These are phyloP conservation scores for Megacollybia marginata DNA, from an alignment of 768 basidiomycete genomes.

Conservation along the genomic window DNA sequence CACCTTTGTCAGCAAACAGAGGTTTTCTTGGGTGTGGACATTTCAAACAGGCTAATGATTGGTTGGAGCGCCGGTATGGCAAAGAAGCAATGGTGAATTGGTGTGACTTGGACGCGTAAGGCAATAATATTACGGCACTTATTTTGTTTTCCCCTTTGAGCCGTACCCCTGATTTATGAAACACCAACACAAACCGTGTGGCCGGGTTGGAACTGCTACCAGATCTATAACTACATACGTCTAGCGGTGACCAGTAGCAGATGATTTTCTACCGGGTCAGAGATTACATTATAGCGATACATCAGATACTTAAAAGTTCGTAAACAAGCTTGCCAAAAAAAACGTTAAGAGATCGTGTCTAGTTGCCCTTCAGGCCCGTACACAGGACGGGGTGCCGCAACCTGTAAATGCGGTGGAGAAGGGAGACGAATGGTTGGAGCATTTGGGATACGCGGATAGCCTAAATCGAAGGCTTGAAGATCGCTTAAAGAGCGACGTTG, in stretches of 20 bases:
- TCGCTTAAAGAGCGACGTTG: conserved; percentile 55
- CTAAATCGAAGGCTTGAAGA: conserved; percentile 33
- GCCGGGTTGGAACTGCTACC: too few relatives aligned
- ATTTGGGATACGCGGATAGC: conserved; percentile 12
- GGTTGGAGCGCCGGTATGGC: conserved; percentile 79
- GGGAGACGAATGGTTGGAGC: conserved; percentile 37
- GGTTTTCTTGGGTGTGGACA: conserved; percentile 90
- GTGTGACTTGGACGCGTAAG: conserved; percentile 31
- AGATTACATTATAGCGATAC: too few relatives aligned
- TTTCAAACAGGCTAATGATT: conserved; percentile 81
- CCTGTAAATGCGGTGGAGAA: conserved; percentile 34
- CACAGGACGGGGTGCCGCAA: conserved; percentile 24
- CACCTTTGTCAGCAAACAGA: conserved; percentile 65
- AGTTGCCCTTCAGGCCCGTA: conserved; percentile 41
- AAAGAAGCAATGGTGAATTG: conserved; percentile 64
- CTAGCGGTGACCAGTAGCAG: too few relatives aligned
- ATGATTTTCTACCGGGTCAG: too few relatives aligned
- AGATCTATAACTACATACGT: too few relatives aligned
- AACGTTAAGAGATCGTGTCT: conserved; percentile 36
- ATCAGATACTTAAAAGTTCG: too few relatives aligned
- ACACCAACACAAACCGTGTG: too few relatives aligned
- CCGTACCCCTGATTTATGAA: too few relatives aligned
- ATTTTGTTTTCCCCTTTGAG: too few relatives aligned
- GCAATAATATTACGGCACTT: too few relatives aligned
- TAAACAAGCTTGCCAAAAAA: too few relatives aligned